These are phyloP conservation scores for Tylopilus felleus DNA, from an alignment of 768 basidiomycete species.

Conservation along the genomic window DNA sequence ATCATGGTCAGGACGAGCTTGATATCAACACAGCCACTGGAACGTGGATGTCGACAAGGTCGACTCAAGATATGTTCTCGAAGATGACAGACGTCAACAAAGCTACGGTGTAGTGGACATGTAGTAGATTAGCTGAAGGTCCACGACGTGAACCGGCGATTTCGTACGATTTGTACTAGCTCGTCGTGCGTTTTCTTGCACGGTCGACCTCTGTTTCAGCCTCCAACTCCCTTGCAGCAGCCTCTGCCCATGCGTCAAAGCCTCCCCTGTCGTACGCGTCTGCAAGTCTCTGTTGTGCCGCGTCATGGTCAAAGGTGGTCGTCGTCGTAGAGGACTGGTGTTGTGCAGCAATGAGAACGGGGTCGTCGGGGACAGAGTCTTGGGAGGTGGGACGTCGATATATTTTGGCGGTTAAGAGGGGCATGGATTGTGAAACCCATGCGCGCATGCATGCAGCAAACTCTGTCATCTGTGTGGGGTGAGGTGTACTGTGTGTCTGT, in stretches of 20 bases:
- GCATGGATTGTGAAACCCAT: constrained; percentile 45
- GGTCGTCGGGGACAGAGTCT: not conserved
- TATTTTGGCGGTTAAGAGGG: constrained; percentile 49
- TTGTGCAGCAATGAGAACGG: not conserved
- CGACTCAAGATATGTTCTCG: no score
- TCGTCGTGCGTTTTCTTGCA: constrained; percentile 14
- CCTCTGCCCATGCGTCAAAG: constrained; percentile 50
- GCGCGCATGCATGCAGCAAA: constrained; percentile 58
- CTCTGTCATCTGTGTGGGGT: constrained; percentile 45
- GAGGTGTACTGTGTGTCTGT: not conserved
- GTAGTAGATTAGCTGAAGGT: not conserved
- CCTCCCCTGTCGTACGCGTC: constrained; percentile 61
- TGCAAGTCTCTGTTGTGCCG: constrained; percentile 50
- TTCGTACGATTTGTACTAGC: not conserved
- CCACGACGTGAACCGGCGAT: not conserved
- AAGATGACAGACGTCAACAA: no score
- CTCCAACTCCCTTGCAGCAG: constrained; percentile 54
- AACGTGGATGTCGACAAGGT: no score
- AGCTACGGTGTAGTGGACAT: no score
- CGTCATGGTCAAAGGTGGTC: constrained; percentile 26
- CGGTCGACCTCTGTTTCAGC: constrained; percentile 53
- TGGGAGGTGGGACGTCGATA: constrained; percentile 39
- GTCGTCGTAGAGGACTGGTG: not conserved
- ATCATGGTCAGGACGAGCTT: no score
- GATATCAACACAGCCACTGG: constrained; percentile 4